Conservation (phyloP, 1,284 basidiomycete genomes). For the Melampsora larici-populina region DNA sequence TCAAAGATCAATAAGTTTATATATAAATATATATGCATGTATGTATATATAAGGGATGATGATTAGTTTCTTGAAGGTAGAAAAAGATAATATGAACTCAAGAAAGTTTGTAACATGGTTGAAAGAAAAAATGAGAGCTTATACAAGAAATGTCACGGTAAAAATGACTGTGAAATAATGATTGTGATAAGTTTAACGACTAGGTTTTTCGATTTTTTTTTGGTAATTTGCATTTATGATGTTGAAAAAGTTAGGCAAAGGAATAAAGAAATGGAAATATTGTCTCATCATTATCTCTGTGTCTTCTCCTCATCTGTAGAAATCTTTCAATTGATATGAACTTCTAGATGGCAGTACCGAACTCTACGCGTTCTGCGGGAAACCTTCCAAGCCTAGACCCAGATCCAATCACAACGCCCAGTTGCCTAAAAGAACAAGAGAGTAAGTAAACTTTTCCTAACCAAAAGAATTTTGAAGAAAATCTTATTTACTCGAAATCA, state of each 20-base stretch:
- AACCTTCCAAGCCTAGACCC: not conserved
- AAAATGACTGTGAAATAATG: not conserved
- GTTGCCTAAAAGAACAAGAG: not conserved
- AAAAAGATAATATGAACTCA: not conserved
- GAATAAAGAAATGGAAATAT: not conserved
- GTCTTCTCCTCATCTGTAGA: not conserved
- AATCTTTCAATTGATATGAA: not conserved
- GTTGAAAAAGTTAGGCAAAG: not conserved
- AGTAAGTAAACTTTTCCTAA: not conserved
- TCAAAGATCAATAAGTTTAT: not conserved
- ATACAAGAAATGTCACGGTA: not conserved
- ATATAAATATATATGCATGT: constrained; percentile 1
- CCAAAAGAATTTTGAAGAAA: not conserved
- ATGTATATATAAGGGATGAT: not conserved
- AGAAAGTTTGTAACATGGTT: not conserved
- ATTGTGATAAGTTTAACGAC: not conserved
- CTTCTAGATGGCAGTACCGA: not conserved
- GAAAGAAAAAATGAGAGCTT: not conserved
- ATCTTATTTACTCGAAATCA: not conserved
- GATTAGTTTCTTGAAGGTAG: not conserved
- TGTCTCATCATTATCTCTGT: not conserved
- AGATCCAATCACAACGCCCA: constrained; percentile 2
- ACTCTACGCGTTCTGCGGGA: not conserved
- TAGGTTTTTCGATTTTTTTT: not conserved
- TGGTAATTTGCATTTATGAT: not conserved